Conservation (phyloP, 1,284 basidiomycete genomes). For the Fistulinella staudtii region DNA sequence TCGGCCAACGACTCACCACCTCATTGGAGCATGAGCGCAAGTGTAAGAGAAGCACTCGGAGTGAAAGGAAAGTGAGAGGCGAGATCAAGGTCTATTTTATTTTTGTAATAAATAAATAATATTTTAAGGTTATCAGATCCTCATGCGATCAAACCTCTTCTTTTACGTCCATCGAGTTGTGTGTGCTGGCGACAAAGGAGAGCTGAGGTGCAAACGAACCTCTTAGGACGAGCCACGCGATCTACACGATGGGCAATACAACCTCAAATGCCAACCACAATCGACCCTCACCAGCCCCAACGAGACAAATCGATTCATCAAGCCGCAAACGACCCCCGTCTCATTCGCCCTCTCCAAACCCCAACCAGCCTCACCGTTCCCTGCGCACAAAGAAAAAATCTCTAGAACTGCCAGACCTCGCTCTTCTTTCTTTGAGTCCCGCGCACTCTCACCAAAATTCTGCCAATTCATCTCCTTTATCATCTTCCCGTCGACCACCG, state of each 20-base stretch:
- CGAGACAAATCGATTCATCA: slow-evolving; percentile 25
- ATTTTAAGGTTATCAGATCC: slow-evolving; percentile 29
- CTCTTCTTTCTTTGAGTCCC: slow-evolving; percentile 53
- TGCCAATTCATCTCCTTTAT: slow-evolving; percentile 39
- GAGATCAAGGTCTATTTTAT: background rate
- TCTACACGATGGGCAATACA: slow-evolving; percentile 33
- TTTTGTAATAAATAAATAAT: slow-evolving; percentile 5
- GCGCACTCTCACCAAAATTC: slow-evolving; percentile 37
- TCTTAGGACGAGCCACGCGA: slow-evolving; percentile 16
- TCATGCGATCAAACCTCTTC: slow-evolving; percentile 23
- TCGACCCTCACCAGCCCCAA: slow-evolving; percentile 24
- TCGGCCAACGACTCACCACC: no score
- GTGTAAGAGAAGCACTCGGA: no score
- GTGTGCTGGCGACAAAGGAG: slow-evolving; percentile 20
- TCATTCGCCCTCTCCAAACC: slow-evolving; percentile 34
- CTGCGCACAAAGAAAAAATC: slow-evolving; percentile 68
- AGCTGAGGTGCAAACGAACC: slow-evolving; percentile 10
- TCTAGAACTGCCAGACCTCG: slow-evolving; percentile 74
- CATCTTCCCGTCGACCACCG: slow-evolving; percentile 40
- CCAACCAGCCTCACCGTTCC: slow-evolving; percentile 44
- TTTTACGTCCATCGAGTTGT: slow-evolving; percentile 33
- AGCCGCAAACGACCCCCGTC: slow-evolving; percentile 17
- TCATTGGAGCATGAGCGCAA: no score
- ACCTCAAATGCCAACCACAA: slow-evolving; percentile 31
- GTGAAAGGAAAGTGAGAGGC: no score